phyloP scores from a whole-genome alignment of 352 stramenopile species.

The Globisporangium lucens region DNA sequence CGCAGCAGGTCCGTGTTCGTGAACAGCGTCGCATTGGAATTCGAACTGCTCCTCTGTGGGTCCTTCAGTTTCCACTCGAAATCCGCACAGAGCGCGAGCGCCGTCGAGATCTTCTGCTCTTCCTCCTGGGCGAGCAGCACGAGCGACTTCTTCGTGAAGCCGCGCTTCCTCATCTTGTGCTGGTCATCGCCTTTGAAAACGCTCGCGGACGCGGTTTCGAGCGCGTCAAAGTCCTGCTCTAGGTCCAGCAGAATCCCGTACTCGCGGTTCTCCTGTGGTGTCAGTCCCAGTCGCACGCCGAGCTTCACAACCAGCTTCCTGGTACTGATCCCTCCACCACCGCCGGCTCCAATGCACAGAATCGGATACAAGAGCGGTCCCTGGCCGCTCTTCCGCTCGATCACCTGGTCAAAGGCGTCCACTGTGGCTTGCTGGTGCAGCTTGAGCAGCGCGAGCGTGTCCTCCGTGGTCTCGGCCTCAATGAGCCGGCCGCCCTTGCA shows the following conservation, averaged over 20 bases:
- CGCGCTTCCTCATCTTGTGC: constrained; percentile 29
- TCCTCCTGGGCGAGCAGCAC: constrained; percentile 20
- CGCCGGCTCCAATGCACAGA: constrained; percentile 32
- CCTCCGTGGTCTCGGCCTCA: constrained; percentile 50
- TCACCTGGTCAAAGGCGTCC: constrained; percentile 45
- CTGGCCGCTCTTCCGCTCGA: constrained; percentile 25
- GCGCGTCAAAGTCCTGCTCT: constrained; percentile 38
- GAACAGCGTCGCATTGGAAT: constrained; percentile 25
- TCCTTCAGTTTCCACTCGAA: constrained; percentile 42
- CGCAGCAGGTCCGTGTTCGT: constrained; percentile 48
- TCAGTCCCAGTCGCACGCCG: constrained; percentile 40
- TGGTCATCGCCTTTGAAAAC: constrained; percentile 12
- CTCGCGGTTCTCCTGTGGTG: constrained; percentile 47
- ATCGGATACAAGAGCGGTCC: constrained; percentile 54
- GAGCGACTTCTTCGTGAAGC: constrained; percentile 38
- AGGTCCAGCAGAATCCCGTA: constrained; percentile 67
- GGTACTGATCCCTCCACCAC: constrained; percentile 7
- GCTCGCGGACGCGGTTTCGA: background rate
- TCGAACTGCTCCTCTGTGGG: background rate
- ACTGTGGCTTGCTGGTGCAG: constrained; percentile 46
- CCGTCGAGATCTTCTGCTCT: constrained; percentile 15
- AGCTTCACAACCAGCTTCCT: constrained; percentile 50
- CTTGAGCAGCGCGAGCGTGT: constrained; percentile 50
- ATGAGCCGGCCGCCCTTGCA: constrained; percentile 60
- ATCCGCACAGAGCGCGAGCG: constrained; percentile 27